Evolutionary conservation across 495 filamentous ascomycete genomes (phyloP).

Genomic region (Daldinia loculata): DNA sequence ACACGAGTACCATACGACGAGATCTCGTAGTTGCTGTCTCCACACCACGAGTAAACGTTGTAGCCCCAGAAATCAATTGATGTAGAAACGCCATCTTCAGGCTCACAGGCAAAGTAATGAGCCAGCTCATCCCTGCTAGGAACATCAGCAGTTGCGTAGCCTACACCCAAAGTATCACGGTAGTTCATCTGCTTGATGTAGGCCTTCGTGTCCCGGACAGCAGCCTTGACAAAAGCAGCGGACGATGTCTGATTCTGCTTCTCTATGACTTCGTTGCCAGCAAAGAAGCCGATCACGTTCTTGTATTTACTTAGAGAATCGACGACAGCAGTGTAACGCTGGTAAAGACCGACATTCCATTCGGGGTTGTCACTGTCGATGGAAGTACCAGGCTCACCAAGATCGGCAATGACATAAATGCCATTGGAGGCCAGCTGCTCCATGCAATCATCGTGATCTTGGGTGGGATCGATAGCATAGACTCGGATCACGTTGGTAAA

Average conservation of each 20-base stretch:
- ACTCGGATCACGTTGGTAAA: conserved; percentile 92
- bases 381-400: conserved; percentile 78
- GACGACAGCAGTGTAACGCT: conserved; percentile 82
- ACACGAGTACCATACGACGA: conserved; percentile 84
- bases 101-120: conserved; percentile 90
- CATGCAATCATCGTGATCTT: conserved; percentile 86
- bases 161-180: conserved; percentile 72
- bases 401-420: conserved; percentile 93
- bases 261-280: conserved; percentile 96
- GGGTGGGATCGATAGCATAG: conserved; percentile 84
- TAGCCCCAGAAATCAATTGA: conserved; percentile 97
- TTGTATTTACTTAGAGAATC: conserved; percentile 79
- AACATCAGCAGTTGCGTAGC: conserved; percentile 89
- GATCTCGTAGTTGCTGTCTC: conserved; percentile 70
- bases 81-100: conserved; percentile 56
- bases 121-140: conserved; percentile 79
- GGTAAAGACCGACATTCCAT: conserved; percentile 79
- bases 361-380: conserved; percentile 80
- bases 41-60: conserved; percentile 99
- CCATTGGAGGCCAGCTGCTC: conserved; percentile 78
- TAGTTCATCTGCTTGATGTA: conserved; percentile 78
- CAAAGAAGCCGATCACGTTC: conserved; percentile 96
- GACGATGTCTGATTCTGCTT: conserved; percentile 79
- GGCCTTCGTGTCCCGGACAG: conserved; percentile 93
- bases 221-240: conserved; percentile 93